Percentiles rank a stretch among this genome's conserved stretches.
These are phyloP conservation scores for Saccharomyces hybrid DNA, from an alignment of 1,139 yeast species.

Conservation along the genomic window DNA sequence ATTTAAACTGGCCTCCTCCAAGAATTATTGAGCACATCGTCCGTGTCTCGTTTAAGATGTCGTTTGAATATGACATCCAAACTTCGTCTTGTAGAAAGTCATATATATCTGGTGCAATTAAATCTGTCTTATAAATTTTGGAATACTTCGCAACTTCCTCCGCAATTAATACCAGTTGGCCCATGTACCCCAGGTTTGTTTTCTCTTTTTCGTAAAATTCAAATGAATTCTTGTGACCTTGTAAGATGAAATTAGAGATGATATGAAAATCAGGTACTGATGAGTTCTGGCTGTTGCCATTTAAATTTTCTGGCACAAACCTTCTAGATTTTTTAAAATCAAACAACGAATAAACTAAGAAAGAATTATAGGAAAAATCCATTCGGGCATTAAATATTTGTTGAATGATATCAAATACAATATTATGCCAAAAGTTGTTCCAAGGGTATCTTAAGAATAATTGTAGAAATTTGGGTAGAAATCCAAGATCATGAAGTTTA, in stretches of 20 bases:
- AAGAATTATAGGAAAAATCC: slow-evolving; percentile 86
- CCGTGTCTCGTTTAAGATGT: slow-evolving; percentile 79
- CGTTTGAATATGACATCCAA: slow-evolving; percentile 83
- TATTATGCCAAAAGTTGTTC: slow-evolving; percentile 96
- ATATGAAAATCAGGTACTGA: slow-evolving; percentile 48
- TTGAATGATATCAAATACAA: slow-evolving; percentile 93
- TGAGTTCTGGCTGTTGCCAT: slow-evolving; percentile 1
- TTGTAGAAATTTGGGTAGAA: slow-evolving; percentile 64
- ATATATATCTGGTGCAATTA: slow-evolving; percentile 33
- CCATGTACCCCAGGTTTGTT: slow-evolving; percentile 89
- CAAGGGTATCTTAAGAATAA: slow-evolving; percentile 93
- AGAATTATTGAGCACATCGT: slow-evolving; percentile 90
- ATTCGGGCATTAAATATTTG: slow-evolving; percentile 92
- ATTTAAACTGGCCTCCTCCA: slow-evolving; percentile 46
- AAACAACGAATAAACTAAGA: slow-evolving; percentile 43
- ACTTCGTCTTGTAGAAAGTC: slow-evolving; percentile 39
- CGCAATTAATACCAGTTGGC: slow-evolving; percentile 88
- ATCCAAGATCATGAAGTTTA: slow-evolving; percentile 72
- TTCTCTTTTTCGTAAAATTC: slow-evolving; percentile 59
- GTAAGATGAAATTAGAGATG: slow-evolving; percentile 69
- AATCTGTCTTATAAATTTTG: slow-evolving; percentile 31
- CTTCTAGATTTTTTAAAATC: slow-evolving; percentile 21
- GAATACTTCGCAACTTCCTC: slow-evolving; percentile 95
- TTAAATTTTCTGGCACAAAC: slow-evolving; percentile 12
- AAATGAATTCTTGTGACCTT: slow-evolving; percentile 72